Evolutionary conservation across 78 protist genomes (phyloP).

Genomic region (Planoprotostelium fungivorum): DNA sequence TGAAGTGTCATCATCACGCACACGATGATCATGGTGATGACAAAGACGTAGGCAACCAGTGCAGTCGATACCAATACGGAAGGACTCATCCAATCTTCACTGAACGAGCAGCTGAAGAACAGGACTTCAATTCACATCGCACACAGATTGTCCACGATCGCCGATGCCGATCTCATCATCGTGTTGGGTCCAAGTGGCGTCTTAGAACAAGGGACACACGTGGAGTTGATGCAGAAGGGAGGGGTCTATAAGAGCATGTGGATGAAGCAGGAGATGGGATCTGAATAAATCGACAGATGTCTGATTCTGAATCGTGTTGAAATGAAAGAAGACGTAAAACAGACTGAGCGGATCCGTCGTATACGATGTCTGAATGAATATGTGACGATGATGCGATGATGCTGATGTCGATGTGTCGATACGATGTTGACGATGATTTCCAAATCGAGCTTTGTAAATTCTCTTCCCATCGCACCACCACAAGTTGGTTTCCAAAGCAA

Average conservation of each 20-base stretch:
- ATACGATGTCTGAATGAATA: too few species aligned
- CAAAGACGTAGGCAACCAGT: conserved; percentile 75
- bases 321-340: too few species aligned
- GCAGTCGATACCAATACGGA: conserved; percentile 90
- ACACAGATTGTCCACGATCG: conserved; percentile 79
- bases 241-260: conserved; percentile 72
- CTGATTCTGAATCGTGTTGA: too few species aligned
- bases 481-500: neutral
- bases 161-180: conserved; percentile 75
- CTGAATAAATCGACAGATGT: too few species aligned
- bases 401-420: too few species aligned
- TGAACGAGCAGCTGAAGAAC: conserved; percentile 38
- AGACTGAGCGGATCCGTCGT: too few species aligned
- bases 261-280: conserved; percentile 38
- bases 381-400: too few species aligned
- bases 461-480: neutral
- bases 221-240: conserved; percentile 39
- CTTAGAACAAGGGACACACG: conserved; percentile 83
- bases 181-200: conserved; percentile 68
- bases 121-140: conserved; percentile 78
- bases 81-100: conserved; percentile 64
- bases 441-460: neutral
- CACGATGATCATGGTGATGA: conserved; percentile 26
- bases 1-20: conserved; percentile 41
- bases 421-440: too few species aligned